Base-by-base conservation (phyloP, 169 alveolate species). In the Plasmodium vivax region DNA sequence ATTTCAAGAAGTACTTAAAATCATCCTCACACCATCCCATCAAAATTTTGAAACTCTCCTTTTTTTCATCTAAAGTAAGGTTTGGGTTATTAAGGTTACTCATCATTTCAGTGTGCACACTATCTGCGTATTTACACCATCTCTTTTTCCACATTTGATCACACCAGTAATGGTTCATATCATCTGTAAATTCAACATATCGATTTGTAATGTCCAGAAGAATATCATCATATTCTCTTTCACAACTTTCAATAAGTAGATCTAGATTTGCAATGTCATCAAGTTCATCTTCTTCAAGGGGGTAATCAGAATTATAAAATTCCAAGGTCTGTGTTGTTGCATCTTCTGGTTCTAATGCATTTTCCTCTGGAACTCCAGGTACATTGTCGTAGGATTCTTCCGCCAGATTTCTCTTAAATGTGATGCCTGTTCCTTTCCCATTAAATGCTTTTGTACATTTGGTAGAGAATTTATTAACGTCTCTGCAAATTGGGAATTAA, bases 71-170 rank as follows among this genome's bases (percentile, higher is more conserved):
- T 41, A 75, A 36, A 16, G 36, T 1, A n/a, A 75, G 23, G 2
- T 14, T 36, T 34, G 56, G 30, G 45, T 75, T 32, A 0, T 75
- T 6, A 5, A 75, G 56, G 30, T 36, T 30, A 14, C 34, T 75
- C 5, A n/a, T 34, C 14, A 75, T 4, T 16, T 4, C 6, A 75
- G 62, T 19, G 36, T 75, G 9, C 14, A 36, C 34, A 36, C 2
- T 27, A 7, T 75, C 56, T n/a, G 27, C 62, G 30, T 75, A 41
- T 75, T 34, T 75, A 75, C 58, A 75, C 83, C 83, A 75, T 45
- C 0, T 6, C 4, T 0, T 41, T 36, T 75, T 34, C 83, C 83
- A 34, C 83, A 75, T 75, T 7, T 75, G 0, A 75, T 75, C 47
- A 27, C 83, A 75, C 83, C 83, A 75, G 30, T 7, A 34, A 36